A percentile compares a stretch with the other conserved stretches of the same genome.
phyloP scores from a whole-genome alignment of 495 filamentous ascomycete species.

The Tuber umbilicatum region DNA sequence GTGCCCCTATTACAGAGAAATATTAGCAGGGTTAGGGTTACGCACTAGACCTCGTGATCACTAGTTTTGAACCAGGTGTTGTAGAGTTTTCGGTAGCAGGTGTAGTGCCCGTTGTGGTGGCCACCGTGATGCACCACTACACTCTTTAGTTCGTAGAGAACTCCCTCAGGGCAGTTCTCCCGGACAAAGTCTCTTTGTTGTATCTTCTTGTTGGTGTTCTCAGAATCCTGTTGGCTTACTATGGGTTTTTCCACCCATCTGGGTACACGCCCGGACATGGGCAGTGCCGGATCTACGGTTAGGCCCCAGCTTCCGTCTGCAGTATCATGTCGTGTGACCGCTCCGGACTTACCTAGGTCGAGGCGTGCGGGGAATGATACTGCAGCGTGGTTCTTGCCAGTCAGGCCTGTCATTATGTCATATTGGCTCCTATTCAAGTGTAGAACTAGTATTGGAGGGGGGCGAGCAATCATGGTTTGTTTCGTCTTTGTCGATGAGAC shows the following conservation, averaged over 20 bases:
- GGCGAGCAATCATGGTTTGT: constrained; percentile 74
- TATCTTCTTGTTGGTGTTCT: constrained; percentile 57
- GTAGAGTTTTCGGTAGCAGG: constrained; percentile 72
- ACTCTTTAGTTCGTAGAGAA: constrained; percentile 72
- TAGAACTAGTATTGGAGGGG: constrained; percentile 69
- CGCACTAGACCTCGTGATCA: constrained; percentile 63
- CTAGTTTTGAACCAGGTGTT: constrained; percentile 36
- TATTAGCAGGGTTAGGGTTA: constrained; percentile 39
- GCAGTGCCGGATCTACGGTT: constrained; percentile 21
- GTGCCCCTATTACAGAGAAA: background rate
- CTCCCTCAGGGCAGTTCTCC: constrained; percentile 49
- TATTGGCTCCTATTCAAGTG: constrained; percentile 91
- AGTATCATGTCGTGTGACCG: constrained; percentile 41
- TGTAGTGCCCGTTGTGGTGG: constrained; percentile 94
- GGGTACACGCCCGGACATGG: constrained; percentile 18
- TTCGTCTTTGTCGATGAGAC: constrained; percentile 74
- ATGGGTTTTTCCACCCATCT: constrained; percentile 10
- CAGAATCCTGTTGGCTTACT: constrained; percentile 8
- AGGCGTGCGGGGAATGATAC: constrained; percentile 68
- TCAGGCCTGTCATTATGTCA: constrained; percentile 66
- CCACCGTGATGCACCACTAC: constrained; percentile 82
- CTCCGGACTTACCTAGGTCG: constrained; percentile 64
- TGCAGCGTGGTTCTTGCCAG: constrained; percentile 73
- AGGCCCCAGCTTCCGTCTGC: constrained; percentile 45
- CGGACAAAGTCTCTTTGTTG: constrained; percentile 62